Base-by-base conservation (phyloP, 2,329 filamentous ascomycete species). In the Verticillium isaacii region DNA sequence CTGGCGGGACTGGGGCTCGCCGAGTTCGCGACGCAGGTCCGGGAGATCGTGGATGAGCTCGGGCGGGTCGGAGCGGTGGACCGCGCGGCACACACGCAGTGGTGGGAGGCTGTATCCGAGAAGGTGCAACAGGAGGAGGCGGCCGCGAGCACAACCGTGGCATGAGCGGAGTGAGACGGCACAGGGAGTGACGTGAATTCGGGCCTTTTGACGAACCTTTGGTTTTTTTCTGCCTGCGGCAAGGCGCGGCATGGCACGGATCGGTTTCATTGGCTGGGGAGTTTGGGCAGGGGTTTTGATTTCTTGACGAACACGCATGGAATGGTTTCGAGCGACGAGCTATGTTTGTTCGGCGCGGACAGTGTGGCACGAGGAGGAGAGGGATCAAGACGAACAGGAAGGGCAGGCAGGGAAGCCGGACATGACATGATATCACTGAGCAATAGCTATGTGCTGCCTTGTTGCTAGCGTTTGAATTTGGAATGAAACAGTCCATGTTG, bases 11-110 rank as follows among this genome's bases (percentile, higher is more conserved):
- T 90, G 19, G 90, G 90, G 0, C 75, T 93, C 61, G 87, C 87
- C 0, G 90, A 93, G 73, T 93, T 93, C 71, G 87, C 89, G 17
- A 83, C 85, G 32, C 85, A 83, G 63, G 86, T 93, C 15, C 81
- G 88, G 36, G 85, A 86, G 57, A 88, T 93, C 67, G 86, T 90
- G 8, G 89, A 91, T 37, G 80, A 88, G 69, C 75, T 93, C 63
- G 82, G 84, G 52, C 83, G 83, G 70, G 82, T 92, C 3, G 86
- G 87, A 15, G 77, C 77, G 5, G 86, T 92, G 5, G 90, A 93
- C 70, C 82, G 87, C 65, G 86, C 85, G 64, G 82, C 85, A 8
- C 90, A 92, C 73, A 85, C 85, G 14, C 70, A 77, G 54, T 92
- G 89, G 88, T 93, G 91, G 80, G 89, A 91, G 73, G 76, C 80